Evolutionary conservation across 345 rosid species (phyloP).

Genomic region (Melaleuca quinquenervia): DNA sequence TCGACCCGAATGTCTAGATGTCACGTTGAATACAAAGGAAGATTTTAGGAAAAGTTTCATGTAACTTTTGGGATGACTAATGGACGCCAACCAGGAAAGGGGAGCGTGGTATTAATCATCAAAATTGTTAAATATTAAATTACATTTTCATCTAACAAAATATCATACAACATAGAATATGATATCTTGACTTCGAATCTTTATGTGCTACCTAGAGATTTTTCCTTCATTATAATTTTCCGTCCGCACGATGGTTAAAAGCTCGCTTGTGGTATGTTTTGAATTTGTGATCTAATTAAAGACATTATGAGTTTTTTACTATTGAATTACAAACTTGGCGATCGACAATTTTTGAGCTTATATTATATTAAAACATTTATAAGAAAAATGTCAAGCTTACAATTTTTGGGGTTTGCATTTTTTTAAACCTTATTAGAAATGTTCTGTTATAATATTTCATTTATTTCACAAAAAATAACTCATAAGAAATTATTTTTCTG

Average conservation of each 20-base stretch:
- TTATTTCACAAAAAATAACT: too few relatives aligned
- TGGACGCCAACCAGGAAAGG: too few relatives aligned
- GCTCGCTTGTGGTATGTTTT: not conserved
- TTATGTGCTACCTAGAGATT: not conserved
- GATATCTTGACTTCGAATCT: too few relatives aligned
- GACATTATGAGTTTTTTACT: not conserved
- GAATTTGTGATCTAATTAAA: not conserved
- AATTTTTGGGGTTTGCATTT: not conserved
- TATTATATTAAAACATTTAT: not conserved
- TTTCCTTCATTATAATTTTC: not conserved
- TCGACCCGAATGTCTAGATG: not conserved
- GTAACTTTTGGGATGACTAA: too few relatives aligned
- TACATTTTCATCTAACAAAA: too few relatives aligned
- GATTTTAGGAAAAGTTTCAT: not conserved
- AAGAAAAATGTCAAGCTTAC: not conserved
- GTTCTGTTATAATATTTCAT: too few relatives aligned
- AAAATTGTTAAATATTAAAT: too few relatives aligned
- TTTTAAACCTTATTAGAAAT: not conserved
- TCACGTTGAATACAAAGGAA: not conserved
- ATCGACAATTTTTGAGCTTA: not conserved
- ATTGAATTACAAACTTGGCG: not conserved
- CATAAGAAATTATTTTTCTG: too few relatives aligned
- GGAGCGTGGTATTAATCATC: too few relatives aligned
- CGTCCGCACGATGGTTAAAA: not conserved
- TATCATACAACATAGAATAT: too few relatives aligned